phyloP scores from a whole-genome alignment of 2,329 filamentous ascomycete species.

The Cladophialophora psammophila region DNA sequence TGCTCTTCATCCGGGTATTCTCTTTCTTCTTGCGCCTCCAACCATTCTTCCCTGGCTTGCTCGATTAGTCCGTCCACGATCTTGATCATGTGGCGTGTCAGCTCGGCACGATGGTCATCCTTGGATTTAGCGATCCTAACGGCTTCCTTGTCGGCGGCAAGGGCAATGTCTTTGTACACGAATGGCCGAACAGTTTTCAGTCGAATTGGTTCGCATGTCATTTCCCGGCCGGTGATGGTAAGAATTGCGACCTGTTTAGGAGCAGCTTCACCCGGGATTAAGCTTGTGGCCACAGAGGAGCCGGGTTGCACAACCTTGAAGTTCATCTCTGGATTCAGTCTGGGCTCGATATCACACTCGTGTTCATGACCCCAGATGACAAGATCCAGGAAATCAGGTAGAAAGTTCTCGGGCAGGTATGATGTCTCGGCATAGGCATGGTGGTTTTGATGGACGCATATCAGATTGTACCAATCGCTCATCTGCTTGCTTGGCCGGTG shows the following conservation, averaged over 20 bases:
- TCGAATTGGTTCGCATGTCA: constrained; percentile 79
- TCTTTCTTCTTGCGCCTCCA: constrained; percentile 73
- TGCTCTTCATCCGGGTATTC: constrained; percentile 61
- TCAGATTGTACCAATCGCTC: constrained; percentile 92
- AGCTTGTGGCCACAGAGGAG: constrained; percentile 91
- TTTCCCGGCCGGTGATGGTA: constrained; percentile 81
- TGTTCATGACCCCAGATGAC: constrained; percentile 98
- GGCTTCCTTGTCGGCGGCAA: constrained; percentile 78
- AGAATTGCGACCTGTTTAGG: constrained; percentile 90
- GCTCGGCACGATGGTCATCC: constrained; percentile 80
- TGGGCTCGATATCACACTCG: constrained; percentile 88
- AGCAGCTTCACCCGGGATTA: constrained; percentile 87
- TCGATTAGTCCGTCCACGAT: constrained; percentile 88
- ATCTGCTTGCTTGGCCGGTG: constrained; percentile 82
- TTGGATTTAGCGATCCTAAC: constrained; percentile 79
- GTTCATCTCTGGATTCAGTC: constrained; percentile 81
- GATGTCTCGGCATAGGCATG: constrained; percentile 88
- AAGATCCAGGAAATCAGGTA: constrained; percentile 89
- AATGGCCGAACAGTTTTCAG: constrained; percentile 92
- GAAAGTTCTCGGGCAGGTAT: constrained; percentile 92
- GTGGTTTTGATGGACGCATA: constrained; percentile 96
- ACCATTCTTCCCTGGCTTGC: constrained; percentile 82
- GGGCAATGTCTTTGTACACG: constrained; percentile 79
- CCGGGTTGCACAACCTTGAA: constrained; percentile 98
- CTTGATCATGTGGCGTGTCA: constrained; percentile 77